phyloP scores from a whole-genome alignment of 2,329 filamentous ascomycete species.

The Stemphylium vesicarium region DNA sequence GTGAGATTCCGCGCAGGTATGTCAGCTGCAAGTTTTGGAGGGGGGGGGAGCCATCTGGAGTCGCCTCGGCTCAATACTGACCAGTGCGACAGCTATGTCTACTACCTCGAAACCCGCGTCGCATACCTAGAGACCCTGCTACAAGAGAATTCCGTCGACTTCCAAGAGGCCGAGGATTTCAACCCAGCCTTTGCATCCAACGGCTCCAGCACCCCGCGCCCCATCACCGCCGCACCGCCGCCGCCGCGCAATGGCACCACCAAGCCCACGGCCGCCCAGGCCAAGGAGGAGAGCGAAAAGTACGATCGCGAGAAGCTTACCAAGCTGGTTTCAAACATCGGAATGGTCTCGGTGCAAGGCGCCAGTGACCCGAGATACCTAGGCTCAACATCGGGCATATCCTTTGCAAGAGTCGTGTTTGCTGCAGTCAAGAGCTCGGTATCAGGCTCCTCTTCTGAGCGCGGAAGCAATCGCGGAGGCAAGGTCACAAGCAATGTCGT shows the following conservation, averaged over 20 bases:
- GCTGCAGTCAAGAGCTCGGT: conserved; percentile 85
- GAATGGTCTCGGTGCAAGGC: conserved; percentile 79
- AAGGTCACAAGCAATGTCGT: conserved; percentile 56
- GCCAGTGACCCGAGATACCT: conserved; percentile 80
- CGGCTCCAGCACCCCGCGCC: conserved; percentile 26
- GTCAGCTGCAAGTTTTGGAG: neutral
- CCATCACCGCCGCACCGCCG: conserved; percentile 14
- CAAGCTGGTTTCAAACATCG: conserved; percentile 71
- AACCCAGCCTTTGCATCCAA: conserved; percentile 50
- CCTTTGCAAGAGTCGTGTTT: conserved; percentile 92
- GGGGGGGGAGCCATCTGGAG: conserved; percentile 1
- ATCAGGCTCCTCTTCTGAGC: conserved; percentile 63
- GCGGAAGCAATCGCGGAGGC: conserved; percentile 65
- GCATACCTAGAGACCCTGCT: conserved; percentile 82
- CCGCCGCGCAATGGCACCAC: conserved; percentile 33
- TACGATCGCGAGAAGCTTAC: conserved; percentile 68
- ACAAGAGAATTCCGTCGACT: conserved; percentile 70
- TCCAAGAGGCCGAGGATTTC: conserved; percentile 73
- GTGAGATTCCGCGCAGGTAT: conserved; percentile 81
- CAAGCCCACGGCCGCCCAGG: conserved; percentile 21
- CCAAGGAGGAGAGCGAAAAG: conserved; percentile 52
- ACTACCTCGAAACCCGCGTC: conserved; percentile 88
- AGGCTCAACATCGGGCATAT: conserved; percentile 87
- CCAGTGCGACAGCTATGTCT: conserved; percentile 73
- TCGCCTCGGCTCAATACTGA: conserved; percentile 11